Conservation (phyloP, 176 grass and related monocot genomes). For the Rhynchospora pubera region DNA sequence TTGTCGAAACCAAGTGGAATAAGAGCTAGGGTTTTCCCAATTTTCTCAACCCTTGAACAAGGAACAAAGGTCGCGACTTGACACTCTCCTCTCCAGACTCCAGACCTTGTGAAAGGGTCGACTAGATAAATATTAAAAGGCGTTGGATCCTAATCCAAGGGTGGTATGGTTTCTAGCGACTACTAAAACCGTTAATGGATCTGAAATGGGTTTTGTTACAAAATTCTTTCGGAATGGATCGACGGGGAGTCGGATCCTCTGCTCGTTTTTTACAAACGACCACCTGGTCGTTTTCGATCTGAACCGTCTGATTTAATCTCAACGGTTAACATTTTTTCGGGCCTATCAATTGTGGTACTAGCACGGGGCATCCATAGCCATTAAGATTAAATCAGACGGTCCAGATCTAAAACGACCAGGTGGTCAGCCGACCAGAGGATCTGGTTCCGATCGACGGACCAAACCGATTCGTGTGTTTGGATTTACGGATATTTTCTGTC, state of each 20-base stretch:
- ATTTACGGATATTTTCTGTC: too few relatives aligned
- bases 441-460: not conserved
- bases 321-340: too few relatives aligned
- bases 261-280: too few relatives aligned
- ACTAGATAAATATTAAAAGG: not conserved
- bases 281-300: too few relatives aligned
- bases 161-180: not conserved
- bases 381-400: too few relatives aligned
- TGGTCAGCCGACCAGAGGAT: too few relatives aligned
- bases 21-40: slow-evolving; percentile 7
- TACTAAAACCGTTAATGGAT: not conserved
- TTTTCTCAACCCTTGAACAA: not conserved
- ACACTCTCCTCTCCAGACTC: not conserved
- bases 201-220: not conserved
- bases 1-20: not conserved
- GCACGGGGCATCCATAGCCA: too few relatives aligned
- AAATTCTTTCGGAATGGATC: not conserved
- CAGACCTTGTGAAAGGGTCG: not conserved
- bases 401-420: too few relatives aligned
- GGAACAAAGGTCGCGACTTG: not conserved
- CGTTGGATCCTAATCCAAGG: slow-evolving; percentile 13
- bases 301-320: too few relatives aligned
- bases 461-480: not conserved
- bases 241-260: too few relatives aligned
- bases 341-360: too few relatives aligned